Base-by-base conservation (phyloP, 805 yeast species). In the Spathaspora passalidarum region DNA sequence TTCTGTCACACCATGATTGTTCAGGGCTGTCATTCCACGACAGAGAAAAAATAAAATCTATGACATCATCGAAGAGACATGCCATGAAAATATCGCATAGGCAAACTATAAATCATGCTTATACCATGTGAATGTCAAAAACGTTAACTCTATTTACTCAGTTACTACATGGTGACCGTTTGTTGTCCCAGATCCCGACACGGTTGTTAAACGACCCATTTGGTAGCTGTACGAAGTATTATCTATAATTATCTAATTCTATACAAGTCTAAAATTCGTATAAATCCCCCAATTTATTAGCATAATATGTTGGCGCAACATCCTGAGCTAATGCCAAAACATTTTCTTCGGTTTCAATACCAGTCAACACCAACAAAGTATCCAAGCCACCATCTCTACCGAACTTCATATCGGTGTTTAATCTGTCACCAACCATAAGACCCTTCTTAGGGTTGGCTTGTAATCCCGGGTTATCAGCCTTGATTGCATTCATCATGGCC, bases 401-500 rank as follows among this genome's bases (percentile, higher is more conserved):
- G 64, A 94, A 94, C 59, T 78, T 79, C 83, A 94, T 92, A 59
- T 94, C 99, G 0, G 99, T 94, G 63, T 94, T 92, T 48, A 94
- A 73, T 53, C 99, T 76, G 62, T 94, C 99, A 17, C 99, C 99
- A 47, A 94, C 80, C 98, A 94, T 94, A 53, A 92, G 76, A 10
- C 96, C 84, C 47, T 80, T 75, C 3, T 67, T 52, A 43, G 81
- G 79, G 43, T 81, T 81, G 26, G 81, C 69, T 16, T 77, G 64
- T 36, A 72, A 56, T 2, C 59, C 65, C 2, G 65, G 66, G 47
- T 79, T 76, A 29, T 82, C 81, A 2, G 86, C 86, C 50, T 83
- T 79, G 61, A 94, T 87, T 17, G 96, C 84, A 59, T 88, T 88
- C 84, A 94, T 79, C 97, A 94, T 91, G 45, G 84, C 83, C 53